These are phyloP conservation scores for Amanita phalloides DNA, from an alignment of 768 basidiomycete species.

Conservation along the genomic window DNA sequence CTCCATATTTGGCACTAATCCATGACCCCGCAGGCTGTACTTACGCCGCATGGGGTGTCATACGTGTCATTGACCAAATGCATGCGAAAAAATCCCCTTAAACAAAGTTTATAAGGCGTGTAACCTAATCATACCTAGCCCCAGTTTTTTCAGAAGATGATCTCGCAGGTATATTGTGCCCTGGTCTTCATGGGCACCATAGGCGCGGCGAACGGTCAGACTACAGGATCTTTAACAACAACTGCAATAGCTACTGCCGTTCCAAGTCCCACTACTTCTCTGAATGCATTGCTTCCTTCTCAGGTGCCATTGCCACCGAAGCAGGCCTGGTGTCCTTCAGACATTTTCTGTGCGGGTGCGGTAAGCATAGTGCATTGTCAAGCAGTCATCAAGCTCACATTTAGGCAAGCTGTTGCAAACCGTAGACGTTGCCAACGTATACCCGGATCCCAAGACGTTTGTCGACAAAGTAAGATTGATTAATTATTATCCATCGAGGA, in stretches of 20 bases:
- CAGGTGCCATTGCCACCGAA: constrained; percentile 53
- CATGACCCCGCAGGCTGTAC: no score
- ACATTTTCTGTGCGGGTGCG: constrained; percentile 74
- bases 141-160: neutral
- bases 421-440: constrained; percentile 69
- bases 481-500: neutral
- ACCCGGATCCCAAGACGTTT: constrained; percentile 77
- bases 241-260: constrained; percentile 46
- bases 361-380: constrained; percentile 29
- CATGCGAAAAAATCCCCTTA: no score
- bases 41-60: no score
- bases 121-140: neutral
- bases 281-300: constrained; percentile 46
- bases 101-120: neutral
- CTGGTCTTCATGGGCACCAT: neutral
- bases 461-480: constrained; percentile 48
- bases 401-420: constrained; percentile 65
- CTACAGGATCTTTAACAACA: constrained; percentile 16
- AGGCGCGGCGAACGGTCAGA: neutral
- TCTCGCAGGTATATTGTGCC: neutral
- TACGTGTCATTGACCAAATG: no score
- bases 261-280: constrained; percentile 50
- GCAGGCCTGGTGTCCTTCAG: constrained; percentile 65
- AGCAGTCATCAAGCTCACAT: constrained; percentile 2
- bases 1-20: no score